A percentile compares a stretch with the other conserved stretches of the same genome.
Conservation (phyloP, 768 basidiomycete species). For the Cytidiella melzeri region DNA sequence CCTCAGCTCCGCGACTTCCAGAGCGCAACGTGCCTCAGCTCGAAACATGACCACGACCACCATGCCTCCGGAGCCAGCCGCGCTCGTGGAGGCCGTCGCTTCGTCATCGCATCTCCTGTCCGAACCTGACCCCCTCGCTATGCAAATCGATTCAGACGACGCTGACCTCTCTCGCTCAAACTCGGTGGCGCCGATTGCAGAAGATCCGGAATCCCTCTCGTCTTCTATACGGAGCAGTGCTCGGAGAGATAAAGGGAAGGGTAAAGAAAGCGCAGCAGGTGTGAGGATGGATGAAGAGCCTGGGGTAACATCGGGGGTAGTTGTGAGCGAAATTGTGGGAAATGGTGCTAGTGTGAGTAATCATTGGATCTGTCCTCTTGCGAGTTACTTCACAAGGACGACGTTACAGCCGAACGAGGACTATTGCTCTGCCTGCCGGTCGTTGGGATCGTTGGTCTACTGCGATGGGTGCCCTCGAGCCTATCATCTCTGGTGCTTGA, state of each 20-base stretch:
- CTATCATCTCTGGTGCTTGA: conserved; percentile 94
- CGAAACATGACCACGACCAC: conserved; percentile 15
- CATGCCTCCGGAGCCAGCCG: conserved; percentile 13
- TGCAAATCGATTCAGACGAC: conserved; percentile 55
- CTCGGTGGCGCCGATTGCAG: conserved; percentile 21
- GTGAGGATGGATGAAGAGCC: conserved; percentile 44
- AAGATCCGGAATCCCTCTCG: conserved; percentile 16
- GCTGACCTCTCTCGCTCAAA: conserved; percentile 58
- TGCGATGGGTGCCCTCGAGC: conserved; percentile 96
- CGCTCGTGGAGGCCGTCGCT: conserved; percentile 13
- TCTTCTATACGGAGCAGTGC: conserved; percentile 4
- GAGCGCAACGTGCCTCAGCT: conserved; percentile 25
- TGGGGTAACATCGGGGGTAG: conserved; percentile 11
- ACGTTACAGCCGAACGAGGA: conserved; percentile 58
- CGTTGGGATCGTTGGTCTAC: conserved; percentile 80
- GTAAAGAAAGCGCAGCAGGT: conserved; percentile 32
- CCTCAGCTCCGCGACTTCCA: conserved; percentile 11
- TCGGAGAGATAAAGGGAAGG: conserved; percentile 43
- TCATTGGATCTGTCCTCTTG: neutral
- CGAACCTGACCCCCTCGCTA: conserved; percentile 47
- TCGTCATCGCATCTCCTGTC: conserved; percentile 45
- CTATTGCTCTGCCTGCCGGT: conserved; percentile 81
- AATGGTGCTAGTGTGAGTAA: conserved; percentile 31
- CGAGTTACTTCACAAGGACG: conserved; percentile 4
- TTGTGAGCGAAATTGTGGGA: conserved; percentile 26